phyloP scores from a whole-genome alignment of 176 grass and related monocot genomes.

The Puccinellia tenuiflora region DNA sequence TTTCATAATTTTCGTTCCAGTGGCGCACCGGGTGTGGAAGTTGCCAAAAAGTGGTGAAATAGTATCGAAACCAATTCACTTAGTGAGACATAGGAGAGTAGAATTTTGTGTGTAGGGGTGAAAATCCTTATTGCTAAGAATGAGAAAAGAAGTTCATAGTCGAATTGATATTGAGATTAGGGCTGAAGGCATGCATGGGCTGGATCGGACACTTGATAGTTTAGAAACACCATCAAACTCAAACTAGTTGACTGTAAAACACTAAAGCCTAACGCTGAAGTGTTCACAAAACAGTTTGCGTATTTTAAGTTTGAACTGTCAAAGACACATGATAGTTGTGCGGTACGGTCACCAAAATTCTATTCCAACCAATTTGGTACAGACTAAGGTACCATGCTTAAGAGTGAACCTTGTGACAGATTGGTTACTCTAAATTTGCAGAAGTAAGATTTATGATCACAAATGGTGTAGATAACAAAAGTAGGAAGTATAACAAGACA shows the following conservation, averaged over 20 bases:
- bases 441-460: neutral
- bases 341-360: neutral
- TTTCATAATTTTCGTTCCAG: neutral
- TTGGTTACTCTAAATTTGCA: neutral
- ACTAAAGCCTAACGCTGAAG: neutral
- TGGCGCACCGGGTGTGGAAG: no score
- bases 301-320: neutral
- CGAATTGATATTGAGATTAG: neutral
- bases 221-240: neutral
- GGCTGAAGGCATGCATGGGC: neutral
- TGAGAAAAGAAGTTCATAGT: neutral
- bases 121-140: no score
- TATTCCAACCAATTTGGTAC: neutral
- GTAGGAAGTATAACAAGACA: neutral
- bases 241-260: neutral
- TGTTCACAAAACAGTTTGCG: neutral
- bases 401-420: neutral
- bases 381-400: neutral
- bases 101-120: no score
- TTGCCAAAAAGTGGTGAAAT: no score
- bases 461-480: neutral
- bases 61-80: no score
- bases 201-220: neutral
- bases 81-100: no score
- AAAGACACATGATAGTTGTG: neutral